These are phyloP conservation scores for Podaxis sp. DNA, from an alignment of 768 basidiomycete genomes.

Conservation along the genomic window DNA sequence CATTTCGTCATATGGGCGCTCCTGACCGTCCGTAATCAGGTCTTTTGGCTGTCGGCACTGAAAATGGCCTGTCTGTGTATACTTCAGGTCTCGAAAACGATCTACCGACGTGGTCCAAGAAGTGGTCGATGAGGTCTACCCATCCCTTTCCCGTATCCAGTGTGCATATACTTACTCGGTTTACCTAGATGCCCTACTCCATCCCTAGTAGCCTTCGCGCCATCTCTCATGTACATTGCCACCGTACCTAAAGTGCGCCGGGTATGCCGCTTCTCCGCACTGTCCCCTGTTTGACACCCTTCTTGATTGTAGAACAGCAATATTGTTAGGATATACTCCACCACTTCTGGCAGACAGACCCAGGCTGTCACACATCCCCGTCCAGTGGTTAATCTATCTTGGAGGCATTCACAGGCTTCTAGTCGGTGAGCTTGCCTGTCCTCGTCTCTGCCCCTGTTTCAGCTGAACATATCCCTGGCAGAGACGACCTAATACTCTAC, in stretches of 20 bases:
- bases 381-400: conserved; percentile 64
- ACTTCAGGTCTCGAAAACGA: conserved; percentile 79
- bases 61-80: conserved; percentile 63
- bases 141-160: background rate
- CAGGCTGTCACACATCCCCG: conserved; percentile 74
- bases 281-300: background rate
- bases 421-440: conserved; percentile 42
- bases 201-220: conserved; percentile 58
- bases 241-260: conserved; percentile 54
- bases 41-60: conserved; percentile 68
- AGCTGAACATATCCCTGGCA: conserved; percentile 23
- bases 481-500: conserved; percentile 77
- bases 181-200: conserved; percentile 3
- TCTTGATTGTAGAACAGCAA: conserved; percentile 46
- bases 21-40: conserved; percentile 39
- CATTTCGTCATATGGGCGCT: background rate
- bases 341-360: conserved; percentile 65
- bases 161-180: background rate
- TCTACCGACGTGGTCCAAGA: conserved; percentile 78
- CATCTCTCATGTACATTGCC: conserved; percentile 73
- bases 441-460: background rate
- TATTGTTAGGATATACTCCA: conserved; percentile 64
- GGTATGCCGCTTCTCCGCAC: background rate
- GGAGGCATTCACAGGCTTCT: conserved; percentile 69
- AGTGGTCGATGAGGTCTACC: conserved; percentile 68